phyloP scores from a whole-genome alignment of 768 basidiomycete species.

The Phaeotremella skinneri region DNA sequence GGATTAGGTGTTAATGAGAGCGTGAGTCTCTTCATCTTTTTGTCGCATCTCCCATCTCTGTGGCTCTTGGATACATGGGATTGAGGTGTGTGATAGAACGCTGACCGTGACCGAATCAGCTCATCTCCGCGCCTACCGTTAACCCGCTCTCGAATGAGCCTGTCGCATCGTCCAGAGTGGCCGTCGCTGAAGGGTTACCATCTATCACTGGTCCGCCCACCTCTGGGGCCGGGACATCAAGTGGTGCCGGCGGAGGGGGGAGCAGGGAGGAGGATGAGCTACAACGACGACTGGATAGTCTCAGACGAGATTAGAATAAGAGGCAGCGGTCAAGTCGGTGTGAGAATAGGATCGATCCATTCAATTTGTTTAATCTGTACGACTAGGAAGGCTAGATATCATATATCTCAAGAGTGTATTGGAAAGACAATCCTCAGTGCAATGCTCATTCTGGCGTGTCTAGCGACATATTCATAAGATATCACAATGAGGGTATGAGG shows the following conservation, averaged over 20 bases:
- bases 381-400: too few species aligned
- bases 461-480: too few species aligned
- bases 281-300: conserved; percentile 87
- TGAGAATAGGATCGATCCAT: too few species aligned
- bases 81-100: background rate
- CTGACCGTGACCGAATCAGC: conserved; percentile 55
- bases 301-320: conserved; percentile 52
- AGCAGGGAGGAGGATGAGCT: conserved; percentile 83
- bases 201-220: conserved; percentile 50
- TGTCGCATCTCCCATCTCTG: background rate
- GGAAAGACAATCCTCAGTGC: too few species aligned
- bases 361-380: too few species aligned
- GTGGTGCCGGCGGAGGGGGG: conserved; percentile 36
- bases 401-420: too few species aligned
- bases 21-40: conserved; percentile 37
- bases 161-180: conserved; percentile 65
- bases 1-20: conserved; percentile 86
- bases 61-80: background rate
- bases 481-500: too few species aligned
- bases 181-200: conserved; percentile 80
- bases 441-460: too few species aligned
- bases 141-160: conserved; percentile 63
- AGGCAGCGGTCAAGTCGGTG: too few species aligned
- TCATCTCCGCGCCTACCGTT: conserved; percentile 73
- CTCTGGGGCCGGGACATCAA: conserved; percentile 54